Evolutionary conservation across 2,329 filamentous ascomycete species (phyloP).

Genomic region (Penicillium decumbens): DNA sequence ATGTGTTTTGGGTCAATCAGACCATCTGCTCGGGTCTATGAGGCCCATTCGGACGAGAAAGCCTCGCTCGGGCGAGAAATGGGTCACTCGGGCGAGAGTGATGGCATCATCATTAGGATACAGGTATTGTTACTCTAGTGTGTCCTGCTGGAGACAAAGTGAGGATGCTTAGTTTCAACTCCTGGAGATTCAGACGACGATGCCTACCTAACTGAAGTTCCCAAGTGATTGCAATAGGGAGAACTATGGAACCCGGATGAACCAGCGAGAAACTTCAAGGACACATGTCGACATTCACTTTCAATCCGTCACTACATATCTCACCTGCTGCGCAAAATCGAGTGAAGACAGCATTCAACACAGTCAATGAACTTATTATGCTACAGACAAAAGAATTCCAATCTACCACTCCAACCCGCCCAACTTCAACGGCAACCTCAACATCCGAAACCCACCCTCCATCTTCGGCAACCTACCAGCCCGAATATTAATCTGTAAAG

Average conservation of each 20-base stretch:
- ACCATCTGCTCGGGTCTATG: neutral
- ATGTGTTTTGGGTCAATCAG: neutral
- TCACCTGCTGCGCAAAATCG: too few relatives aligned
- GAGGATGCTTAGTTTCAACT: too few relatives aligned
- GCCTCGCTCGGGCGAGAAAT: conserved; percentile 14
- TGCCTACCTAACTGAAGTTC: too few relatives aligned
- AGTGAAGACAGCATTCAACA: too few relatives aligned
- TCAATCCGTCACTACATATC: too few relatives aligned
- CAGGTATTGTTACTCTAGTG: conserved; percentile 7
- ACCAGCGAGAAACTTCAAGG: too few relatives aligned
- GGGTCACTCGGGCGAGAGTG: conserved; percentile 13
- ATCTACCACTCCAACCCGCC: conserved; percentile 20
- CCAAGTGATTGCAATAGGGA: too few relatives aligned
- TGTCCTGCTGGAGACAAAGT: neutral
- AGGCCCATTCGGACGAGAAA: conserved; percentile 13
- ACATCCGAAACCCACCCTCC: conserved; percentile 24
- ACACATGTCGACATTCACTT: too few relatives aligned
- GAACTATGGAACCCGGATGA: too few relatives aligned
- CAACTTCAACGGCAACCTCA: conserved; percentile 31
- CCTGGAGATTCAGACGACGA: too few relatives aligned
- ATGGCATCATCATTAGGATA: conserved; percentile 9
- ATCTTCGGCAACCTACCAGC: conserved; percentile 43
- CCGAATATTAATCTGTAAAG: conserved; percentile 52
- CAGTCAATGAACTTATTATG: too few relatives aligned
- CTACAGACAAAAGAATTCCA: too few relatives aligned